Percentiles rank a stretch among this genome's conserved stretches.
Evolutionary conservation across 176 grass and related monocot species (phyloP).

Genomic region (Carex myosuroides): DNA sequence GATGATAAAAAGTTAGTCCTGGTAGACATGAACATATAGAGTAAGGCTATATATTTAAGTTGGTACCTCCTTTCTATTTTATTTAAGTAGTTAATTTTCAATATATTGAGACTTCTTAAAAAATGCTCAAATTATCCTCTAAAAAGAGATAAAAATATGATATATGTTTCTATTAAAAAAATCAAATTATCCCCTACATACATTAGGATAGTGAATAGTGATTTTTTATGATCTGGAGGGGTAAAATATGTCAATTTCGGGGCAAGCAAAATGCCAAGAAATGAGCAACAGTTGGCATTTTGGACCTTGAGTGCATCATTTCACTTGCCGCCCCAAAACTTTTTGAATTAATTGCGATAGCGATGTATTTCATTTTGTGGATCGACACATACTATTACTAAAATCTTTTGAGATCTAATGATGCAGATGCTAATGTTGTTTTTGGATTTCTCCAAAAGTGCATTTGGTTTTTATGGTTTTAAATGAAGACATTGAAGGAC

Average conservation of each 20-base stretch:
- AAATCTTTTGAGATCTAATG: background rate
- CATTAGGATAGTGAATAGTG: background rate
- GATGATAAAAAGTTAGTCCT: too few relatives aligned
- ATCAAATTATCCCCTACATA: background rate
- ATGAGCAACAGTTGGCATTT: background rate
- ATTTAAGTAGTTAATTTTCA: background rate
- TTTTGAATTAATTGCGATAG: background rate
- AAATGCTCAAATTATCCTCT: background rate
- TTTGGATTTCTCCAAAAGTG: background rate
- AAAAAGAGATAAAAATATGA: background rate
- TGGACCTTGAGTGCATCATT: background rate
- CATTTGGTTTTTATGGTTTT: background rate
- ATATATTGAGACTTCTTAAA: background rate
- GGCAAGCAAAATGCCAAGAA: background rate
- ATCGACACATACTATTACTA: background rate
- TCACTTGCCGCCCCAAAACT: constrained; percentile 2
- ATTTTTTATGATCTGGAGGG: background rate
- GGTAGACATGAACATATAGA: too few relatives aligned
- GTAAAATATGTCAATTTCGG: background rate
- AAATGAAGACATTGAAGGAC: background rate
- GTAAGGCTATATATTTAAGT: too few relatives aligned
- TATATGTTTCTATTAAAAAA: background rate
- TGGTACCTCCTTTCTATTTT: background rate
- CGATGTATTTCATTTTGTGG: background rate
- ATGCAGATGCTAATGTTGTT: background rate